Conservation (phyloP, 257 asterid genomes). For the Rhazya stricta region DNA sequence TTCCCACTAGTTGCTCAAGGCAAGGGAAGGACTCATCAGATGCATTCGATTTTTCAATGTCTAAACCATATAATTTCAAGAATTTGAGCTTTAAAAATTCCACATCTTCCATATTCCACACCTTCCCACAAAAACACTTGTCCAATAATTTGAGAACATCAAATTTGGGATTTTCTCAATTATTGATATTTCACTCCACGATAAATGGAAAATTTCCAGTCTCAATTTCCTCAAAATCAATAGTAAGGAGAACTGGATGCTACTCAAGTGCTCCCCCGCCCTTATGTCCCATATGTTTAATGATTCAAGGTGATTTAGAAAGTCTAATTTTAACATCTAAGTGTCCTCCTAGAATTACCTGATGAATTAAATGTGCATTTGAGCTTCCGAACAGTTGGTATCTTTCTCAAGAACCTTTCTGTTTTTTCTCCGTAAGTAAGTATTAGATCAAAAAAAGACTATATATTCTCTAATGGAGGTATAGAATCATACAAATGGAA, state of each 20-base stretch:
- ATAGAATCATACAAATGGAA: too few relatives aligned
- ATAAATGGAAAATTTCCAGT: neutral
- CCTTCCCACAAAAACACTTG: neutral
- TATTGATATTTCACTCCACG: too few relatives aligned
- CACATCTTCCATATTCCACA: slow-evolving; percentile 3
- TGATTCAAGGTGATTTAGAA: too few relatives aligned
- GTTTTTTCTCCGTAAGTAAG: neutral
- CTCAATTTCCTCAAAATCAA: too few relatives aligned
- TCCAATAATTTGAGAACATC: slow-evolving; percentile 3
- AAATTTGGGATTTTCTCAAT: neutral
- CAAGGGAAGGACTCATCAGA: too few relatives aligned
- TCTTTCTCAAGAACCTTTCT: neutral
- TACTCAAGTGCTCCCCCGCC: neutral
- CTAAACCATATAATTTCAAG: too few relatives aligned
- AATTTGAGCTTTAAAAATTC: too few relatives aligned
- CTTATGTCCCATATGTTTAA: too few relatives aligned
- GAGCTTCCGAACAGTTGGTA: neutral
- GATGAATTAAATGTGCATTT: neutral
- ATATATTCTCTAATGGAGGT: too few relatives aligned
- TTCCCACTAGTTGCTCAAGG: neutral
- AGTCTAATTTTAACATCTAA: neutral
- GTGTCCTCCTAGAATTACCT: too few relatives aligned
- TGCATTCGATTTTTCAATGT: too few relatives aligned
- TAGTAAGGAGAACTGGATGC: neutral
- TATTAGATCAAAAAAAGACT: neutral